Percentiles rank a stretch among this genome's conserved stretches.
Conservation (phyloP, 495 filamentous ascomycete genomes). For the Penicillium atrosanguineum region DNA sequence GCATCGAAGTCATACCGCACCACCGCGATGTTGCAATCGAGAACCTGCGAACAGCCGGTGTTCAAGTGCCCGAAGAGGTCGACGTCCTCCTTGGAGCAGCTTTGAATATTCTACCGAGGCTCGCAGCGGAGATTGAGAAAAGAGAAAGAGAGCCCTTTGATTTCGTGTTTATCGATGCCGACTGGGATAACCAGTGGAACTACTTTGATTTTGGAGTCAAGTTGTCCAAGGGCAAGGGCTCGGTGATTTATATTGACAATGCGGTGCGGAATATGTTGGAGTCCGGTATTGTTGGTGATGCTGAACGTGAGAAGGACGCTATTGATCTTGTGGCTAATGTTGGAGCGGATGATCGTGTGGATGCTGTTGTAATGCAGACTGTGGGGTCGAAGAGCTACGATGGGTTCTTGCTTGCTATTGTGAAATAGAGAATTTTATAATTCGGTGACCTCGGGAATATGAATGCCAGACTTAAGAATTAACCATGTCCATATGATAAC, state of each 20-base stretch:
- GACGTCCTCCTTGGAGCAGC: conserved; percentile 47
- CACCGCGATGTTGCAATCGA: conserved; percentile 40
- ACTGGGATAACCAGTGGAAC: conserved; percentile 44
- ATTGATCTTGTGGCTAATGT: conserved; percentile 41
- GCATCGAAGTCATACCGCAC: conserved; percentile 41
- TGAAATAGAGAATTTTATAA: background rate
- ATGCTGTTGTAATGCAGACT: conserved; percentile 48
- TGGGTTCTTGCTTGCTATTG: conserved; percentile 43
- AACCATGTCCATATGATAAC: too few species aligned
- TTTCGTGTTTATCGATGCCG: conserved; percentile 53
- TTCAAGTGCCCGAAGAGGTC: conserved; percentile 26
- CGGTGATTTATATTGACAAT: conserved; percentile 49
- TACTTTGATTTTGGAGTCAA: conserved; percentile 37
- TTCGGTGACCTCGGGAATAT: too few species aligned
- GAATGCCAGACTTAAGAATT: too few species aligned
- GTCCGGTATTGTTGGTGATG: conserved; percentile 2
- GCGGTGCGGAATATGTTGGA: conserved; percentile 34
- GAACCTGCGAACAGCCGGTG: conserved; percentile 34
- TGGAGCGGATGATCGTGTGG: conserved; percentile 42
- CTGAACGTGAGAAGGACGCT: background rate
- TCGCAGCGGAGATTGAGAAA: conserved; percentile 30
- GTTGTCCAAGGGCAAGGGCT: conserved; percentile 38
- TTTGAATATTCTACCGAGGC: conserved; percentile 39
- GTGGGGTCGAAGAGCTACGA: conserved; percentile 53
- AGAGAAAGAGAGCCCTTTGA: conserved; percentile 38